Conservation (phyloP, 2,329 filamentous ascomycete genomes). For the Lasiodiplodia citricola region DNA sequence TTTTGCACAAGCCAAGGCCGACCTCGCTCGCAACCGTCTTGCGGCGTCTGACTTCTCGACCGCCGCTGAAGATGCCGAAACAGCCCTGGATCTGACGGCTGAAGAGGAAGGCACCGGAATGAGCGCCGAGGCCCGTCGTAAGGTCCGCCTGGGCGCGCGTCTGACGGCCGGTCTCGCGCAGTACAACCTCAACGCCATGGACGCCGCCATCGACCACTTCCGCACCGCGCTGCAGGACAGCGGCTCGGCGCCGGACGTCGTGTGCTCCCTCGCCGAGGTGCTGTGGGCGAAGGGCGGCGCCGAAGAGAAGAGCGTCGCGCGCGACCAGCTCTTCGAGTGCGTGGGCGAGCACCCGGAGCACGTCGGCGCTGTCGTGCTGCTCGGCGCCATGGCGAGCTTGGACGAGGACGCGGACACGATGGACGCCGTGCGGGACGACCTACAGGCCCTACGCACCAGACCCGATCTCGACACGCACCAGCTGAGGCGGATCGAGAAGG, state of each 20-base stretch:
- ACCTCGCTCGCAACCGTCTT: slow-evolving; percentile 83
- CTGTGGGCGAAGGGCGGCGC: slow-evolving; percentile 87
- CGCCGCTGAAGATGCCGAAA: slow-evolving; percentile 80
- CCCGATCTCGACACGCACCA: slow-evolving; percentile 68
- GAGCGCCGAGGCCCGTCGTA: slow-evolving; percentile 67
- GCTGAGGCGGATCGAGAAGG: slow-evolving; percentile 71
- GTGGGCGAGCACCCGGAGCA: slow-evolving; percentile 77
- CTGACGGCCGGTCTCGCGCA: slow-evolving; percentile 83
- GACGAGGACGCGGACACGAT: slow-evolving; percentile 79
- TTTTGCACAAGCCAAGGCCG: slow-evolving; percentile 83
- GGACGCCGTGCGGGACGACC: slow-evolving; percentile 79
- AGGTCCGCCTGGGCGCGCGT: slow-evolving; percentile 80
- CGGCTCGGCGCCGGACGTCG: slow-evolving; percentile 76
- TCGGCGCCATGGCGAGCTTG: slow-evolving; percentile 83
- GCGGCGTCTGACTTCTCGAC: slow-evolving; percentile 67
- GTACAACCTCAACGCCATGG: slow-evolving; percentile 71
- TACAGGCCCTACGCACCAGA: slow-evolving; percentile 73
- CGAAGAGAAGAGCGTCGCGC: slow-evolving; percentile 74
- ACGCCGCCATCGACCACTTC: slow-evolving; percentile 78
- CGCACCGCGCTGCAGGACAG: slow-evolving; percentile 80
- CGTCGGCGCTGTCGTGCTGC: slow-evolving; percentile 76
- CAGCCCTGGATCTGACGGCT: slow-evolving; percentile 76
- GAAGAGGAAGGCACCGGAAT: slow-evolving; percentile 70
- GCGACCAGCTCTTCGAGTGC: slow-evolving; percentile 78
- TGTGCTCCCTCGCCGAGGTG: slow-evolving; percentile 87